phyloP scores from a whole-genome alignment of 2,329 filamentous ascomycete species.

The Trichophyton benhamiae region DNA sequence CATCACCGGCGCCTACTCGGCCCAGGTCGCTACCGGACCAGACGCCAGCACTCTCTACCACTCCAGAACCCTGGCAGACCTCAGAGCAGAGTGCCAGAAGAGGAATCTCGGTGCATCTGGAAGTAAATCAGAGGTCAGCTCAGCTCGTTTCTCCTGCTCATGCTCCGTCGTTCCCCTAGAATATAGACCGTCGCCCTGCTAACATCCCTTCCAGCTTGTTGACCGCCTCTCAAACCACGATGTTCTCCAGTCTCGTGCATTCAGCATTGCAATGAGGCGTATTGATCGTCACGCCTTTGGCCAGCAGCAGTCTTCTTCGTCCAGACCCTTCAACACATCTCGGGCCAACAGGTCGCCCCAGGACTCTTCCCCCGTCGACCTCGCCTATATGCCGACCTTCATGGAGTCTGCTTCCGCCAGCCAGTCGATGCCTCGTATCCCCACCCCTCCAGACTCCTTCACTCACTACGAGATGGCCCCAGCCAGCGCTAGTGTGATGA shows the following conservation, averaged over 20 bases:
- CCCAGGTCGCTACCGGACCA: slow-evolving; percentile 37
- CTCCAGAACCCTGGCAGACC: slow-evolving; percentile 40
- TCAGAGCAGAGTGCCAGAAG: slow-evolving; percentile 40
- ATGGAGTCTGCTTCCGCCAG: slow-evolving; percentile 25
- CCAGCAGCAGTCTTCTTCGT: slow-evolving; percentile 13
- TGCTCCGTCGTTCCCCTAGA: background rate
- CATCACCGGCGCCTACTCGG: slow-evolving; percentile 49
- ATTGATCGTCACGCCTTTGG: slow-evolving; percentile 33
- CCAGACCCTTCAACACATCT: slow-evolving; percentile 51
- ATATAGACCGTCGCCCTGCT: background rate
- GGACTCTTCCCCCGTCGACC: slow-evolving; percentile 51
- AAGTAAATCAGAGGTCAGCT: slow-evolving; percentile 39
- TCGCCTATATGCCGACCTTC: slow-evolving; percentile 47
- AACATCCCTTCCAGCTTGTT: slow-evolving; percentile 30
- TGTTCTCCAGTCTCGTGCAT: slow-evolving; percentile 40
- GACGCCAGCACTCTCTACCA: slow-evolving; percentile 42
- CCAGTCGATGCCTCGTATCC: slow-evolving; percentile 34
- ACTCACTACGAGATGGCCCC: slow-evolving; percentile 18
- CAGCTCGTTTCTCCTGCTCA: too few relatives aligned
- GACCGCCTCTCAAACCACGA: slow-evolving; percentile 43
- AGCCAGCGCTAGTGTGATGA: slow-evolving; percentile 30
- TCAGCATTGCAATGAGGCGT: slow-evolving; percentile 42
- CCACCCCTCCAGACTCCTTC: slow-evolving; percentile 36
- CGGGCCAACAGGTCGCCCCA: slow-evolving; percentile 44
- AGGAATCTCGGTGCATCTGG: slow-evolving; percentile 37